Evolutionary conservation across 805 yeast genomes (phyloP), one percentile per base, ranked within the genome.

Genomic region (Suhomyces faveliae): DNA sequence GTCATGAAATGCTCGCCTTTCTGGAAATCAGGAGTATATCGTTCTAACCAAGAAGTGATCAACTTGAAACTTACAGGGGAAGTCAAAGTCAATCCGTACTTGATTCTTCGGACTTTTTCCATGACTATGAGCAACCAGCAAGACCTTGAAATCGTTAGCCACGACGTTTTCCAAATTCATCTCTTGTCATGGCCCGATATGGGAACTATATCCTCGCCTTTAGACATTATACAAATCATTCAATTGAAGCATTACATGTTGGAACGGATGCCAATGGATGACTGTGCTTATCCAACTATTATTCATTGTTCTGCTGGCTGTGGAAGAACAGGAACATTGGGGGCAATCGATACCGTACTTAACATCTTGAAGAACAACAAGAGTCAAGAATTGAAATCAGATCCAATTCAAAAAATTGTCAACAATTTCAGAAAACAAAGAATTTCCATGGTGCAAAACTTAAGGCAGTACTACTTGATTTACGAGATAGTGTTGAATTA

Each of bases 141-240:
- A 12, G 47, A 40, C 13, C n/a, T 25, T 3, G 25, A 42, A 4
- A 35, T 19, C 11, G 8, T 51, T 2, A 42, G 37, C 15, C 83
- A 78, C 52, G 74, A 73, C 33, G 78, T 87, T 12, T 59, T 84
- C 12, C 98, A 92, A 63, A 60, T 89, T n/a, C 96, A 89, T 49
- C 74, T 87, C 48, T 68, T 79, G 38, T 74, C 83, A 21, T 92
- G 99, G 99, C 83, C 85, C 1, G 99, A 92, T 68, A 81, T 83
- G 71, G 86, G 87, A 8, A 79, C 84, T 2, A 74, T 85, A 24
- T 65, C 76, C 20, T 77, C 77, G 39, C 78, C 84, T 13, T 64
- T 70, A 15, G 87, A 84, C 53, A 67, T 89, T 23, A 68, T 88
- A 22, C 71, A 74, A 43, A 54, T 72, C 10, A 61, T 81, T 13